Conservation (phyloP, 371 early-diverging fungal genomes). For the Lichtheimia hyalospora region DNA sequence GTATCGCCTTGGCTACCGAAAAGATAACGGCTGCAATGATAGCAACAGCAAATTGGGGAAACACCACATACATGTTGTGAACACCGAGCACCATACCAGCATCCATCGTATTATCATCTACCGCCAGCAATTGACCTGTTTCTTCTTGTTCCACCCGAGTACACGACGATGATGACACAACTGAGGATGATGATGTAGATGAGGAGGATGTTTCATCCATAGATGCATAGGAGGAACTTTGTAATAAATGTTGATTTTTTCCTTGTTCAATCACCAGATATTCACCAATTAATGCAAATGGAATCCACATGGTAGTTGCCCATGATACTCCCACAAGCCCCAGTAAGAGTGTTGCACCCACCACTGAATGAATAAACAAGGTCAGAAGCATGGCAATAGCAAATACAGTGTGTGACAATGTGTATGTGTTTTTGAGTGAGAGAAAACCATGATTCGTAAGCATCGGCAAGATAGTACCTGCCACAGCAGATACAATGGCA, state of each 20-base stretch:
- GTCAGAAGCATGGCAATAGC: conserved; percentile 57
- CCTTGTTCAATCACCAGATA: conserved; percentile 46
- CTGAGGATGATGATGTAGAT: neutral
- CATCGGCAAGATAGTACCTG: conserved; percentile 58
- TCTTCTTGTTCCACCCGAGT: conserved; percentile 11
- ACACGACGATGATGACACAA: neutral
- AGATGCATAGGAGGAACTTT: neutral
- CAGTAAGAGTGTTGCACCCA: conserved; percentile 56
- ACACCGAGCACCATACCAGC: conserved; percentile 76
- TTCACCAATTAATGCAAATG: conserved; percentile 76
- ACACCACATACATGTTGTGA: conserved; percentile 79
- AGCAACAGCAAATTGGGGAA: conserved; percentile 70
- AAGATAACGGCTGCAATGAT: conserved; percentile 53
- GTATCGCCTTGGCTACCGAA: conserved; percentile 28
- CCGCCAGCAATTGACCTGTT: neutral
- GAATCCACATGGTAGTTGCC: conserved; percentile 76
- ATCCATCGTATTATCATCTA: conserved; percentile 22
- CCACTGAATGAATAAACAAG: conserved; percentile 43
- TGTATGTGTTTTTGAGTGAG: conserved; percentile 57
- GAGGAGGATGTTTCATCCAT: neutral
- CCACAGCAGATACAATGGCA: conserved; percentile 60
- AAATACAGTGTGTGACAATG: conserved; percentile 53
- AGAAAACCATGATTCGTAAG: conserved; percentile 19
- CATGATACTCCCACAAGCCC: conserved; percentile 69
- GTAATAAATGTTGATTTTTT: neutral